Base-by-base conservation (phyloP, 2,329 filamentous ascomycete species). In the Aspergillus thermomutatus region DNA sequence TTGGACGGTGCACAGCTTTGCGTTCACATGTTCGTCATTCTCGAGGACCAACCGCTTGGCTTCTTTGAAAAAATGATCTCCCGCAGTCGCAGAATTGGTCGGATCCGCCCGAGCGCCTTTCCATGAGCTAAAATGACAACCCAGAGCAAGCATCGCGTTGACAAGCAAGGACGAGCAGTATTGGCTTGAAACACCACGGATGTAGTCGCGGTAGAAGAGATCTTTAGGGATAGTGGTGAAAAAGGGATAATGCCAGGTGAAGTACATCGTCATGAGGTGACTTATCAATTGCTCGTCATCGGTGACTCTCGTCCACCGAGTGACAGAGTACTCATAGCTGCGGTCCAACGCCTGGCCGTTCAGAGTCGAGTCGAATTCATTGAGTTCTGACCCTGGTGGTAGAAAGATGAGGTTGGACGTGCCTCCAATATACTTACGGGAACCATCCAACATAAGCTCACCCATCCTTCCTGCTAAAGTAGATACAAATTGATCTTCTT, bases 241-340 rank as follows among this genome's bases (percentile, higher is more conserved):
- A 75, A 94, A 97, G 19, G 92, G 88, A 73, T 97, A 97, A 74
- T 97, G 94, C 89, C 93, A 97, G 66, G 87, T 91, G 76, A 97
- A 97, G 76, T 99, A 99, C 90, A 97, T 92, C 68, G 92, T 93
- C 70, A 99, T 85, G 19, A 99, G 84, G 73, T 97, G 93, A 17
- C 87, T 83, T 64, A 97, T 86, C 48, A 96, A 80, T 53, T 89
- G 84, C 25, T 86, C 82, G 70, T 97, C 91, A 51, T 86, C 81
- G 1, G 91, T 96, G 48, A 96, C 91, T 17, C 82, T 84, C 0
- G 93, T 96, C 94, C 94, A 99, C 53, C 88, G 92, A 21, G 85
- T 87, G 53, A 94, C 81, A 3, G 91, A 87, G 59, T 93, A 84
- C 52, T 88, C 85, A 59, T 82, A 78, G 19, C 80, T 76, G 17